Evolutionary conservation across 805 yeast genomes (phyloP), one percentile per base, ranked within the genome.

Genomic region (Teunomyces cretensis): DNA sequence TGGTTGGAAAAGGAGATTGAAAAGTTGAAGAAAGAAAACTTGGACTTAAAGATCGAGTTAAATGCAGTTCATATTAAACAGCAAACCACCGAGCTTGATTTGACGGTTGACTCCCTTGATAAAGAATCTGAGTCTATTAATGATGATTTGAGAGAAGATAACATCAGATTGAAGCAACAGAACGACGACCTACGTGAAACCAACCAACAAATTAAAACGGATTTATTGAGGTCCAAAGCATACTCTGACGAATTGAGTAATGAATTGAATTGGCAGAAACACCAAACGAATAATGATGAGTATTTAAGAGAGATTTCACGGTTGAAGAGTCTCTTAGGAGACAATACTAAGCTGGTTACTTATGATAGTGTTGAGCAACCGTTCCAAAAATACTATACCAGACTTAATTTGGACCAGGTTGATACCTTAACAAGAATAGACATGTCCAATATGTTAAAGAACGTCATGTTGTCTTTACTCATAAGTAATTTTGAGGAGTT

Each of bases 401-500:
- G 57, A 32, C 52, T 67, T 13, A 58, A 62, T 33, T 54, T 69
- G 19, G 43, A 44, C 11, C 54, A 64, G 42, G 55, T 69, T n/a
- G 75, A 70, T 48, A 31, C 42, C 2, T 49, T 68, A 41, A 46
- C 60, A 17, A 57, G 51, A 41, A 48, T 50, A 8, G 67, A 68
- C 49, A 51, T 65, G 55, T 49, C 59, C 19, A 66, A 64, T 46
- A 33, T 63, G 26, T 51, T 70, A 47, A 70, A 70, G 41, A 60
- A 61, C 46, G 42, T 69, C 9, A 60, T 70, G 66, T 58, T 67
- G 12, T 58, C 65, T 31, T 51, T 72, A 31, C 56, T 67, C 30
- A 58, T 68, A 14, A 56, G 68, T 24, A 62, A 63, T 44, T 61
- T 57, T 38, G 63, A 57, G 41, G 54, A 58, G 36, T 52, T 68